These are phyloP conservation scores for Cryphonectria radicalis DNA, from an alignment of 2,329 filamentous ascomycete species.

Conservation along the genomic window DNA sequence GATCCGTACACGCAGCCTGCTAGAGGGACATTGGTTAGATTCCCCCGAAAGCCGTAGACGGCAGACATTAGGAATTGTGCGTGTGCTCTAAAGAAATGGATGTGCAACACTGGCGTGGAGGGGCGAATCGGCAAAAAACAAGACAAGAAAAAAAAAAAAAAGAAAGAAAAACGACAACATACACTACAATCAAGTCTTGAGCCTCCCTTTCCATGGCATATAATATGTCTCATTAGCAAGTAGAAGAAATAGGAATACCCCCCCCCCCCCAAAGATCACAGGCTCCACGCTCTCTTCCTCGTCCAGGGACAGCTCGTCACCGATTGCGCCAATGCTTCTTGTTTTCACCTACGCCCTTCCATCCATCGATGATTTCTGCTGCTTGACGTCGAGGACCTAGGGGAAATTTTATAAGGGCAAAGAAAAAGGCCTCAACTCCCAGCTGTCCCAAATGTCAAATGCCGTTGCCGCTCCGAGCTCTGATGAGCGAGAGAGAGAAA, in stretches of 20 bases:
- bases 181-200: neutral
- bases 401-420: neutral
- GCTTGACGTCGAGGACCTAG: neutral
- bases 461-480: conserved; percentile 6
- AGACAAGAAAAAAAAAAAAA: neutral
- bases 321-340: neutral
- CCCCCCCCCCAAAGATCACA: neutral
- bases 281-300: conserved; percentile 7
- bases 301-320: neutral
- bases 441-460: conserved; percentile 20
- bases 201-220: neutral
- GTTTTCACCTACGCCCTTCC: neutral
- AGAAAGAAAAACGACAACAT: neutral
- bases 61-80: too few species aligned
- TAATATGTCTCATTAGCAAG: conserved; percentile 19
- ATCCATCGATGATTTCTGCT: neutral
- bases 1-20: neutral
- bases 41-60: neutral
- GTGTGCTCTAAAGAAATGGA: neutral
- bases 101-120: neutral
- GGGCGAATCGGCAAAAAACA: neutral
- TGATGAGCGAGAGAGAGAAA: conserved; percentile 13
- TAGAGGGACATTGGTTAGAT: neutral
- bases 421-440: conserved; percentile 25
- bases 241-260: conserved; percentile 1